Base-by-base conservation (phyloP, 108 stramenopile genomes). In the Parietichytrium sp. region DNA sequence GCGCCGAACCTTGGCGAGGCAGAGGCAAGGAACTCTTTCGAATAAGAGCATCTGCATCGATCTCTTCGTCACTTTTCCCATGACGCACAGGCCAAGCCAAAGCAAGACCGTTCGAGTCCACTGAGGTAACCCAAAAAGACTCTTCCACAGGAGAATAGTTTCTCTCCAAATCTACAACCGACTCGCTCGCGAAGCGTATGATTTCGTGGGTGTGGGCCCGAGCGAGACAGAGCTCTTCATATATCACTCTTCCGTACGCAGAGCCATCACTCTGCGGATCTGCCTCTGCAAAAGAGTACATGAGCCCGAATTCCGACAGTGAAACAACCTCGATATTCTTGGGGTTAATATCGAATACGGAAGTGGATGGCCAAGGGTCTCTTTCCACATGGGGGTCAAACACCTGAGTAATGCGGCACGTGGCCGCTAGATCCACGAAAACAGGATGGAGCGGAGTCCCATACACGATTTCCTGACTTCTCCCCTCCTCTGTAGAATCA, bases 351-450 rank as follows among this genome's bases (percentile, higher is more conserved):
- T 72, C 61, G 61, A 72, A 72, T 6, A 72, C 61, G 33, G 38
- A 72, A 13, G 61, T 72, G 1, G 61, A 72, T 23, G 61, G 61
- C 61, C 61, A 72, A 6, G 61, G 61, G 20, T 72, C 61, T 16
- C 61, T 33, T 42, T 72, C 61, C 13, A 42, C 45, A 42, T 72
- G 61, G 6, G 61, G 61, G 33, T 72, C 61, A 2, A 72, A 72
- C 20, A 45, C 61, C 42, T 72, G 61, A 7, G 61, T 72, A 15
- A 72, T 42, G 33, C 61, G 61, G 61, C 61, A 72, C 20, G 61
- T 72, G 61, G 61, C 61, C 1, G 45, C 42, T 33, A 72, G 45
- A 27, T 42, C 45, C 38, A 45, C 45, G 3, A 45, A 45, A 27
- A 45, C 61, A n/a, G n/a, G n/a, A n/a, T n/a, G n/a, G n/a, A n/a